Percentiles rank a stretch among this genome's conserved stretches.
Evolutionary conservation across 2,329 filamentous ascomycete genomes (phyloP).

Genomic region (Ceratocystis albifundus): DNA sequence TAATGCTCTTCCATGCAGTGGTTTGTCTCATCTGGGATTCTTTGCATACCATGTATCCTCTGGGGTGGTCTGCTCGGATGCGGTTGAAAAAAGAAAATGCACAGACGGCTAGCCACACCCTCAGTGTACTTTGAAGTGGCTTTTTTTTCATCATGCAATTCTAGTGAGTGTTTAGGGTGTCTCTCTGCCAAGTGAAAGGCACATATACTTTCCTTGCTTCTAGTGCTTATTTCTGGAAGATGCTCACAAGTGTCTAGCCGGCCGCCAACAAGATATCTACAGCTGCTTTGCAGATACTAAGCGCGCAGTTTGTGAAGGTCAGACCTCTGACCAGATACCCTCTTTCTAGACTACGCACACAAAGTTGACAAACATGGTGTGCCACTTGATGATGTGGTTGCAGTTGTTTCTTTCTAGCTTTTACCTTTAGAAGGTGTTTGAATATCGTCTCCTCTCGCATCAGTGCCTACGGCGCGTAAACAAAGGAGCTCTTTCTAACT

Average conservation of each 20-base stretch:
- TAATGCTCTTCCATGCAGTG: conserved; percentile 45
- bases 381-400: too few species aligned
- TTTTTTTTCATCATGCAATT: conserved; percentile 33
- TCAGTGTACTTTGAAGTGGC: conserved; percentile 28
- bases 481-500: too few species aligned
- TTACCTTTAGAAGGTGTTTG: too few species aligned
- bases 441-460: too few species aligned
- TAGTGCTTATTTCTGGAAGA: conserved; percentile 38
- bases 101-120: conserved; percentile 50
- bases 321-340: too few species aligned
- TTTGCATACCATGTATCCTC: conserved; percentile 45
- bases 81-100: conserved; percentile 46
- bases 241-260: conserved; percentile 39
- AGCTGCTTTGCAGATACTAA: too few species aligned
- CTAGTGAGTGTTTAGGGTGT: conserved; percentile 37
- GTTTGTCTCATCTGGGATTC: conserved; percentile 46
- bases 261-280: conserved; percentile 29
- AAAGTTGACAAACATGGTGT: too few species aligned
- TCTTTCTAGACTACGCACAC: too few species aligned
- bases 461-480: too few species aligned
- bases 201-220: conserved; percentile 36
- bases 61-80: conserved; percentile 47
- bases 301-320: too few species aligned
- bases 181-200: conserved; percentile 31
- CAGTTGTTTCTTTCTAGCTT: too few species aligned